phyloP scores from a whole-genome alignment of 2,329 filamentous ascomycete genomes.

The Dactylellina sp. region DNA sequence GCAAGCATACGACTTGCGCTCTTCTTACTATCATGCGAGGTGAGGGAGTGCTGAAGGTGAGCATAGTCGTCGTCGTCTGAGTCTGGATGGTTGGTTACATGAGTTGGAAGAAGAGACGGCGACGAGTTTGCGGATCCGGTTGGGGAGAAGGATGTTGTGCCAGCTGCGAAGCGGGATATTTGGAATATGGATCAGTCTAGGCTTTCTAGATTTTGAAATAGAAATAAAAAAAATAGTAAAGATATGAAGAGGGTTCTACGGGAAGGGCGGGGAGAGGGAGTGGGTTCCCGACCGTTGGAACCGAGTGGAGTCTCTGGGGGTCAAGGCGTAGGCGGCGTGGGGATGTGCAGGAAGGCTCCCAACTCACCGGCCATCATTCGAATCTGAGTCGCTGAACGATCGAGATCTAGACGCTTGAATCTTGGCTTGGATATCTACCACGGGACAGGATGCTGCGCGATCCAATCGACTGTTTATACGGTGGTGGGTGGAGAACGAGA shows the following conservation, averaged over 20 bases:
- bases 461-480: background rate
- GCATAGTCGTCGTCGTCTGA: constrained; percentile 53
- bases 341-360: constrained; percentile 24
- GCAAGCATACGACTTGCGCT: constrained; percentile 5
- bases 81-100: constrained; percentile 56
- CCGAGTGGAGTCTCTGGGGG: constrained; percentile 17
- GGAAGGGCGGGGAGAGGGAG: no score
- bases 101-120: constrained; percentile 54
- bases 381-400: no score
- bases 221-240: no score
- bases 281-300: constrained; percentile 13
- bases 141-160: constrained; percentile 55
- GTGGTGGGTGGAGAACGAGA: no score
- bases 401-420: constrained; percentile 8
- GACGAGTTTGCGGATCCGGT: constrained; percentile 52
- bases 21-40: constrained; percentile 44
- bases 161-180: constrained; percentile 25
- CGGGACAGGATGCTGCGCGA: constrained; percentile 2
- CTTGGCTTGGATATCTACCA: no score
- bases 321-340: constrained; percentile 24
- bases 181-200: constrained; percentile 15
- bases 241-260: no score
- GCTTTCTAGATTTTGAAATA: no score
- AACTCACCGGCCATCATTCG: constrained; percentile 39
- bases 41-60: constrained; percentile 45